phyloP scores from a whole-genome alignment of 2,329 filamentous ascomycete genomes.

The Camillea tinctor region DNA sequence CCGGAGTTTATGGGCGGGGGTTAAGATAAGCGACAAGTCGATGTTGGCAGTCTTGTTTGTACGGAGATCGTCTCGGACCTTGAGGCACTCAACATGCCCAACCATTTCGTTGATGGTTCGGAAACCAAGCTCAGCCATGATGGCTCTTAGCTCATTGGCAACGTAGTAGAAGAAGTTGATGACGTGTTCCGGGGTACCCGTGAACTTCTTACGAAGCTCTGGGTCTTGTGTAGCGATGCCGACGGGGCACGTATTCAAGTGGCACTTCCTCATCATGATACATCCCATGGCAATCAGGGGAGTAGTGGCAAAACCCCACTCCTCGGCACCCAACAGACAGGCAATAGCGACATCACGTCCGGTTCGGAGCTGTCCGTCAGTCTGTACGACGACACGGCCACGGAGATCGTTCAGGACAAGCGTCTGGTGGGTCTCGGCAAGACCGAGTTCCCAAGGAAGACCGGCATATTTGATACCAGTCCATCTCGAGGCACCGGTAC shows the following conservation, averaged over 20 bases:
- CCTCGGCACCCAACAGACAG: conserved; percentile 93
- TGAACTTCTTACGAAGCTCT: conserved; percentile 90
- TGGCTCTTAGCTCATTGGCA: conserved; percentile 90
- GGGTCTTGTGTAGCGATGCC: conserved; percentile 95
- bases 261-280: conserved; percentile 87
- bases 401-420: conserved; percentile 92
- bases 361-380: conserved; percentile 89
- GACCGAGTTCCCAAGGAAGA: conserved; percentile 93
- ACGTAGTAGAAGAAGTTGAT: conserved; percentile 99
- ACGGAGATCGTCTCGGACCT: conserved; percentile 82
- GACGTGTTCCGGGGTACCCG: conserved; percentile 89
- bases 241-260: conserved; percentile 63
- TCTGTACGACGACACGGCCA: conserved; percentile 93
- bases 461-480: conserved; percentile 98
- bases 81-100: conserved; percentile 82
- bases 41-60: conserved; percentile 90
- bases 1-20: conserved; percentile 91
- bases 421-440: conserved; percentile 96
- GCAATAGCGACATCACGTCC: conserved; percentile 93
- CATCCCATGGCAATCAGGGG: conserved; percentile 96
- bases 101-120: conserved; percentile 98
- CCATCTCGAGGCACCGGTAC: conserved; percentile 94
- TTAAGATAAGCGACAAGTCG: conserved; percentile 87
- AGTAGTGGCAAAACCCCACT: conserved; percentile 95
- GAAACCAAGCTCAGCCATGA: conserved; percentile 95